phyloP scores from a whole-genome alignment of 805 yeast genomes.

The Diddensiella santjacobensis region DNA sequence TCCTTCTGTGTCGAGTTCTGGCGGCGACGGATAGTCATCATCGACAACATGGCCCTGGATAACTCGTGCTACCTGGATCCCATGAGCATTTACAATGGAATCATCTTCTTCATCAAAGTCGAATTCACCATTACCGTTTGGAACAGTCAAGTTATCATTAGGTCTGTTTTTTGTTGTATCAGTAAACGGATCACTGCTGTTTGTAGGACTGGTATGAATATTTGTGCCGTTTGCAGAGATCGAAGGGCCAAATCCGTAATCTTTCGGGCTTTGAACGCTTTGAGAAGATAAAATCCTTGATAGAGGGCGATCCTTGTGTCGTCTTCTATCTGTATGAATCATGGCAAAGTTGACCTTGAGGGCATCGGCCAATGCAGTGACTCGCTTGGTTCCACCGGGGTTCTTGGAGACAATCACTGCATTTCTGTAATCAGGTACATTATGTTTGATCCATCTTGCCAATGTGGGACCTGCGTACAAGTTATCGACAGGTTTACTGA shows the following conservation, averaged over 20 bases:
- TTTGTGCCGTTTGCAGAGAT: not conserved
- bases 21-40: slow-evolving; percentile 55
- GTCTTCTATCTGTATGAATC: slow-evolving; percentile 97
- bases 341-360: slow-evolving; percentile 94
- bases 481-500: slow-evolving; percentile 95
- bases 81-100: slow-evolving; percentile 24
- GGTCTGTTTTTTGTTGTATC: not conserved
- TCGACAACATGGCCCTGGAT: slow-evolving; percentile 96
- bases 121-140: not conserved
- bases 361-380: slow-evolving; percentile 95
- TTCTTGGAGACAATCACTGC: slow-evolving; percentile 96
- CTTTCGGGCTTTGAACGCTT: not conserved
- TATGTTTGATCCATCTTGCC: slow-evolving; percentile 92
- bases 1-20: slow-evolving; percentile 32
- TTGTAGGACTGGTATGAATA: not conserved
- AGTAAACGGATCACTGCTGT: not conserved
- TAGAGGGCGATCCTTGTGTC: slow-evolving; percentile 60
- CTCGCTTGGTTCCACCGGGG: slow-evolving; percentile 98
- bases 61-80: slow-evolving; percentile 89
- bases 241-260: slow-evolving; percentile 1
- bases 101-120: slow-evolving; percentile 26
- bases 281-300: slow-evolving; percentile 24
- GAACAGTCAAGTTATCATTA: not conserved
- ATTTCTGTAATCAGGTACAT: slow-evolving; percentile 72
- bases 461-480: slow-evolving; percentile 94